These are phyloP conservation scores for Hypholoma fasciculare DNA, from an alignment of 768 basidiomycete species.

Conservation along the genomic window DNA sequence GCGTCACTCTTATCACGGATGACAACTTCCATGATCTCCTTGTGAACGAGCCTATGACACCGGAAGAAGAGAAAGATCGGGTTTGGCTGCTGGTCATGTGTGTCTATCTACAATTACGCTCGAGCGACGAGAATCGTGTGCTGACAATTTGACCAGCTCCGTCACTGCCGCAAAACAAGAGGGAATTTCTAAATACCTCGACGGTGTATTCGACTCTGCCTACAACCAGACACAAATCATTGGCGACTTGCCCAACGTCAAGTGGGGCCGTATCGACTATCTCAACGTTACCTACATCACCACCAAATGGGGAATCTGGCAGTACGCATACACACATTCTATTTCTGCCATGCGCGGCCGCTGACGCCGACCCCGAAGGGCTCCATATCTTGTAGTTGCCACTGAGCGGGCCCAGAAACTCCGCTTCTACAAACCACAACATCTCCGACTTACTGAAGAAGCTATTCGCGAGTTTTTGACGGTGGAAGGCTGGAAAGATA, in stretches of 20 bases:
- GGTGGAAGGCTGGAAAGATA: constrained; percentile 59
- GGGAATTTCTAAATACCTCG: constrained; percentile 68
- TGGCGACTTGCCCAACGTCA: constrained; percentile 68
- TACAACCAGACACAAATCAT: constrained; percentile 62
- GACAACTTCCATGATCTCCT: constrained; percentile 74
- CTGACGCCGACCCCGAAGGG: constrained; percentile 43
- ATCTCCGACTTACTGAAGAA: constrained; percentile 60
- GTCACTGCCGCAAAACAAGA: constrained; percentile 59
- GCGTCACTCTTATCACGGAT: constrained; percentile 81
- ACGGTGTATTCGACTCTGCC: constrained; percentile 73
- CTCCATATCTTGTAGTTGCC: constrained; percentile 71
- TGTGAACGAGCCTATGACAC: constrained; percentile 64
- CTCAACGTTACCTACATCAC: constrained; percentile 80
- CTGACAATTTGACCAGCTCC: constrained; percentile 38
- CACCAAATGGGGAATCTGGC: constrained; percentile 85
- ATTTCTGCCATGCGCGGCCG: neutral
- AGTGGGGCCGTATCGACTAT: constrained; percentile 88
- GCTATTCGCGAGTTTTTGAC: constrained; percentile 66
- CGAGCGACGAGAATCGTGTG: constrained; percentile 1
- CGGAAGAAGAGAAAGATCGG: constrained; percentile 64
- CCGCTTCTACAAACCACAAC: constrained; percentile 75
- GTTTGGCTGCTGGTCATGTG: constrained; percentile 83
- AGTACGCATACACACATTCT: constrained; percentile 63
- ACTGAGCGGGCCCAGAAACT: constrained; percentile 73
- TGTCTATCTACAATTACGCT: constrained; percentile 23